Base-by-base conservation (phyloP, 257 asterid genomes). In the Capsicum baccatum region DNA sequence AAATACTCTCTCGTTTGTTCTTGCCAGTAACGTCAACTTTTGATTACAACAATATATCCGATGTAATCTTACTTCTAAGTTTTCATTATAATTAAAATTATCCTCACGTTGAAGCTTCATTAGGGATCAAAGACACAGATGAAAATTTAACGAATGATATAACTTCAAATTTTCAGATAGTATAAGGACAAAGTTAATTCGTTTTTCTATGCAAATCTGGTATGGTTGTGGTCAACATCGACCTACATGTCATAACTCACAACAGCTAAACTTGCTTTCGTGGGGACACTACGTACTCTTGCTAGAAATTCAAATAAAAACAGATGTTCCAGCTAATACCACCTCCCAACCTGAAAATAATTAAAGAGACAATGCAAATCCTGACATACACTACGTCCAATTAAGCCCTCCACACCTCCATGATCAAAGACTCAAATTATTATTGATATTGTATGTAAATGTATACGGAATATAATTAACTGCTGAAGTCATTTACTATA, bases 311-410 rank as follows among this genome's bases (percentile, higher is more conserved):
- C 44, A 50, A 48, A 74, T 74, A 54, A 52, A 56, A 74, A 50
- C 44, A 74, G 37, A 74, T 50, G 62, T 1, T 50, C 44, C 80
- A 50, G 60, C 60, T 74, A 74, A 76, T 50, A 52, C 47, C 19
- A 50, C 62, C 4, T 44, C 56, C 54, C 55, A 16, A 39, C 19
- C 5, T 17, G 54, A n/a, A 70, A 70, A 17, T 39, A 73, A 73
- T 15, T 37, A 37, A 35, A 35, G 14, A 21, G 21, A 52, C 62
- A 6, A 50, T 33, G 58, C 62, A 74, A 50, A 74, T 50, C 39
- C 62, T 74, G 81, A 76, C 81, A 50, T 50, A 50, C 21, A 74
- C 19, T 21, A n/a, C 26, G 9, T 71, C 79, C 79, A 71, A 69
- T 69, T 44, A 19, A 39, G 59, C 16, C 15, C 42, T 69, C 54